Base-by-base conservation (phyloP, 208 protist species). In the Blastocrithidia nonstop region DNA sequence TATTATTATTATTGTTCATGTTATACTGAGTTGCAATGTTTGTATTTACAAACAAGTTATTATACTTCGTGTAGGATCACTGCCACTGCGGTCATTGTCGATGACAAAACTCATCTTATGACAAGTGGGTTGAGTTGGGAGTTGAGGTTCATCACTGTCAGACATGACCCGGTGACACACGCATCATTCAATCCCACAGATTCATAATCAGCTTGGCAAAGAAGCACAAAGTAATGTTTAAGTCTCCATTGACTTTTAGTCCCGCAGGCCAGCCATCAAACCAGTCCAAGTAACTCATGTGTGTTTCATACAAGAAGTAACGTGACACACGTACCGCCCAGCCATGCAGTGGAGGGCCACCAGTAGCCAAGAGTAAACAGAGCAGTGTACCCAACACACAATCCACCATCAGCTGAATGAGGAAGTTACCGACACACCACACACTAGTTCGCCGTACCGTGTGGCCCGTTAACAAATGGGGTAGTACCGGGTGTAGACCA, bases 181-280 rank as follows among this genome's bases (percentile, higher is more conserved):
- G n/a, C n/a, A n/a, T n/a, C 54, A 61, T 49, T 47, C 50, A 43
- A 35, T 86, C 71, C 78, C 77, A 93, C 35, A 51, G 49, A 31
- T 69, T 44, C 19, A 96, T 58, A 21, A 88, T 71, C 36, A 55
- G 54, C 37, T 83, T 68, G 6, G 78, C 63, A 40, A 88, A 67
- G 51, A 76, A 80, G 50, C 81, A 88, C 25, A 95, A 58, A 6
- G 78, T 77, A 53, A 71, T 71, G 54, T 86, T 88, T 6, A 96
- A 54, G 40, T 95, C 82, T 45, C 85, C 78, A 65, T 96, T 96
- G 35, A 93, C 64, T 66, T 96, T 96, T n/a, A 96, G 64, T 4
- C 91, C 91, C 6, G 82, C 84, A 1, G 91, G 91, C 76, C 83
- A 94, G 27, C 86, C 81, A 40, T 88, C 79, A 49, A 95, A 85